A percentile compares a stretch with the other conserved stretches of the same genome.
Conservation (phyloP, 768 basidiomycete species). For the Trametes meyenii region DNA sequence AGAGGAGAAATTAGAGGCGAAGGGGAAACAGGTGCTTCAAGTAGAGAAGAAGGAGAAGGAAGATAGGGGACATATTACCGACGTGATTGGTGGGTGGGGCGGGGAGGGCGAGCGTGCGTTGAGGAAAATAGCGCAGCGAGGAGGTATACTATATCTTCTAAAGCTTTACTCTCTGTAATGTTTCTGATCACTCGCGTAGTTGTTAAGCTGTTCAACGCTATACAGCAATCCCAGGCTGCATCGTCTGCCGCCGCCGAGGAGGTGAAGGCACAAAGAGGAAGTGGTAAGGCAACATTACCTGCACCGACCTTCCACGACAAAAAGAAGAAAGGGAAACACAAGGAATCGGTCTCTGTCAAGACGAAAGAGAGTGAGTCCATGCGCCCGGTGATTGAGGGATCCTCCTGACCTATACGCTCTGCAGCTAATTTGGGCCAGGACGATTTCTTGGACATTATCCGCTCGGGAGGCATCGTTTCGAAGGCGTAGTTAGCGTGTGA, state of each 20-base stretch:
- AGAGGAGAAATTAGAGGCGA: conserved; percentile 73
- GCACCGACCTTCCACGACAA: conserved; percentile 61
- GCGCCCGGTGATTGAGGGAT: conserved; percentile 6
- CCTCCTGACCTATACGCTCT: conserved; percentile 6
- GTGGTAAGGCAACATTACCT: conserved; percentile 72
- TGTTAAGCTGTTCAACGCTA: conserved; percentile 85
- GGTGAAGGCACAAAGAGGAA: conserved; percentile 62
- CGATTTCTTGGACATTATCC: conserved; percentile 82
- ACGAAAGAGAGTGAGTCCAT: conserved; percentile 57
- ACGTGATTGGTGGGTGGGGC: conserved; percentile 89
- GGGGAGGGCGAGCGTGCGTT: conserved; percentile 75
- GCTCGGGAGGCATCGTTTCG: conserved; percentile 78
- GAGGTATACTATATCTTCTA: conserved; percentile 56
- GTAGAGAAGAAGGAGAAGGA: conserved; percentile 75
- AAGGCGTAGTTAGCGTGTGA: conserved; percentile 38
- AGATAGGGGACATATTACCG: conserved; percentile 64
- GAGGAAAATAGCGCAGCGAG: conserved; percentile 84
- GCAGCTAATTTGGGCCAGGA: conserved; percentile 66
- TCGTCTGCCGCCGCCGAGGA: conserved; percentile 56
- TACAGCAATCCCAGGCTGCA: conserved; percentile 77
- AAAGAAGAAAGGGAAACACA: conserved; percentile 49
- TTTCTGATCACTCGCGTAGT: conserved; percentile 44
- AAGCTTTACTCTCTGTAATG: background rate
- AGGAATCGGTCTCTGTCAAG: conserved; percentile 54
- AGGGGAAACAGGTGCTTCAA: conserved; percentile 71